Evolutionary conservation across 805 yeast genomes (phyloP).

Genomic region (Clavispora phyllophila): DNA sequence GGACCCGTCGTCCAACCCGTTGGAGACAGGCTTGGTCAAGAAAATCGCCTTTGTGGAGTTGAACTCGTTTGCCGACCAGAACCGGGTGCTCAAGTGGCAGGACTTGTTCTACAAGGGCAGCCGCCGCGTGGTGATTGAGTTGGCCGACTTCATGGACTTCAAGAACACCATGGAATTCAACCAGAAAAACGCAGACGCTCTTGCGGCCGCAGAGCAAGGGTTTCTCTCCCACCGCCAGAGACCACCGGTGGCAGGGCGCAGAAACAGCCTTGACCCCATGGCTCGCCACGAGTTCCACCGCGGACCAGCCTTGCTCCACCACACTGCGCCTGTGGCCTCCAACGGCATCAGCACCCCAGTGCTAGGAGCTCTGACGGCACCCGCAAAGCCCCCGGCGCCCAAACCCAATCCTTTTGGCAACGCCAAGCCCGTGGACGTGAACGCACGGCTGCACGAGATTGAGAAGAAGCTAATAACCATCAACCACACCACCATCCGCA

Average conservation of each 20-base stretch:
- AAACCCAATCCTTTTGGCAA: conserved; percentile 68
- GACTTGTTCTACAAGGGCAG: conserved; percentile 49
- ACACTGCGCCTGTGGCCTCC: not conserved
- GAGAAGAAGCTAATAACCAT: conserved; percentile 35
- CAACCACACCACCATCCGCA: conserved; percentile 30
- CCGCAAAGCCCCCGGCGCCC: conserved; percentile 11
- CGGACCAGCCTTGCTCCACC: not conserved
- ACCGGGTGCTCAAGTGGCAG: conserved; percentile 57
- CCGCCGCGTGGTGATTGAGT: conserved; percentile 34
- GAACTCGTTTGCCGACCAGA: conserved; percentile 44
- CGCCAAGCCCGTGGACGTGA: conserved; percentile 81
- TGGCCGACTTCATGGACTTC: conserved; percentile 38
- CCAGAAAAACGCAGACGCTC: conserved; percentile 28
- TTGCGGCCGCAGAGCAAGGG: conserved; percentile 28
- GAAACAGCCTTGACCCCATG: not conserved
- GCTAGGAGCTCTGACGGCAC: not conserved
- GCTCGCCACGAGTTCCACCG: not conserved
- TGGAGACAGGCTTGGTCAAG: conserved; percentile 34
- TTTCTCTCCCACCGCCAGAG: conserved; percentile 17
- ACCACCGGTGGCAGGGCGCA: conserved; percentile 1
- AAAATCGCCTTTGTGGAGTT: conserved; percentile 65
- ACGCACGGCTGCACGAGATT: conserved; percentile 57
- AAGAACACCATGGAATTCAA: conserved; percentile 36
- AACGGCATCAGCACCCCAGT: not conserved
- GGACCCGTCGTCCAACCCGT: conserved; percentile 39